Base-by-base conservation (phyloP, 2,329 filamentous ascomycete genomes). In the Scedosporium minutisporum region DNA sequence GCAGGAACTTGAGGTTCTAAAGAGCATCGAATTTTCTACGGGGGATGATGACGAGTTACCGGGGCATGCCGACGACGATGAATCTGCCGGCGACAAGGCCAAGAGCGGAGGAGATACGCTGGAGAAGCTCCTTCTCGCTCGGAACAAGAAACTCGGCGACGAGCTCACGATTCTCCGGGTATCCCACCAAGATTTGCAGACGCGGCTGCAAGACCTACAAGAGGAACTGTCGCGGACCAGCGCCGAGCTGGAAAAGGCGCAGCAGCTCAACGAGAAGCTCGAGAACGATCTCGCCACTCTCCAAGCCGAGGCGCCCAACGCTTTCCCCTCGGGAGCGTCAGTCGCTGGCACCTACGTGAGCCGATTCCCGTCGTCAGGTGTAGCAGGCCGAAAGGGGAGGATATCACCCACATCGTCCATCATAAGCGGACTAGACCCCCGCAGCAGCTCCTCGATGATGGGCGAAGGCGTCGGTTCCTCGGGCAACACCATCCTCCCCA, bases 11-110 rank as follows among this genome's bases (percentile, higher is more conserved):
- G 93, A 97, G 70, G 93, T 97, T 65, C 84, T 99, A 65, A 96
- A 96, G 83, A 96, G 93, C 67, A 97, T 99, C 68, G 95, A 99
- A 72, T 96, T 99, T 69, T 90, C 93, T 1, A 93, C 91, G 0
- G 93, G 91, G 6, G 90, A 93, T 65, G 92, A 96, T 64, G 90
- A 93, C 57, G 87, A 89, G 1, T n/a, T n/a, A 27, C 46, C 51
- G 18, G 77, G 80, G 7, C 71, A 75, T 33, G 79, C 78, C 16
- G 77, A 77, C 46, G 67, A 64, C 12, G 29, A 9, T 9, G 64
- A 65, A 18, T 27, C 53, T 6, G 67, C 58, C 62, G 65, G 38
- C 46, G 69, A 71, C 23, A 71, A 79, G 12, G 71, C 75, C 5
- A 87, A 86, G 71, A 33, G 29, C 6, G 29, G 29, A 33, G 86